Evolutionary conservation across 75 land plant genomes (phyloP).

Genomic region (Azolla pinnata): DNA sequence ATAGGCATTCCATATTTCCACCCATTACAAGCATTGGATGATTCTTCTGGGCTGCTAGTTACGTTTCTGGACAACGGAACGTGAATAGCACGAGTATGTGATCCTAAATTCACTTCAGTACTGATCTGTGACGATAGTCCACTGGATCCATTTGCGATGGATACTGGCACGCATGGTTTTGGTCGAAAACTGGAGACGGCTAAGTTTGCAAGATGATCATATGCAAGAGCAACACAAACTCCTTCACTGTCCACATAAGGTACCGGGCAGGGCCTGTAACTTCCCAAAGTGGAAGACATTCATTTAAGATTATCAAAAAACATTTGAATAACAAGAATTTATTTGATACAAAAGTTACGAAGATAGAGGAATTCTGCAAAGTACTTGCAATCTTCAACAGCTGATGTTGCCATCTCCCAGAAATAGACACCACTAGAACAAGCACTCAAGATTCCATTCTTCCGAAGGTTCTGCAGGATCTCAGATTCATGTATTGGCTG

Average conservation of each 20-base stretch:
- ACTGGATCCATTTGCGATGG: constrained; percentile 10
- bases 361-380: background rate
- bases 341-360: background rate
- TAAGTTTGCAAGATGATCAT: constrained; percentile 28
- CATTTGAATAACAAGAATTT: background rate
- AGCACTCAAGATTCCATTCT: constrained; percentile 42
- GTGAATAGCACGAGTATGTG: background rate
- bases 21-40: constrained; percentile 12
- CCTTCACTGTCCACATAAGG: constrained; percentile 47
- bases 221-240: constrained; percentile 76
- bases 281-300: background rate
- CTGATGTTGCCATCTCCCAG: constrained; percentile 26
- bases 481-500: constrained; percentile 31
- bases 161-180: constrained; percentile 15
- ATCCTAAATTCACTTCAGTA: background rate
- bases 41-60: background rate
- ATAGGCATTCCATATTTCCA: constrained; percentile 19
- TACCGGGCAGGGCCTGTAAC: constrained; percentile 44
- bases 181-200: constrained; percentile 78
- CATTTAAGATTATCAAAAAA: background rate
- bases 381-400: background rate
- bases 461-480: constrained; percentile 7
- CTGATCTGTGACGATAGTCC: constrained; percentile 21
- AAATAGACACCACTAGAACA: constrained; percentile 52
- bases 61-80: constrained; percentile 6